Base-by-base conservation (phyloP, 2,329 filamentous ascomycete species). In the Microsporum canis region DNA sequence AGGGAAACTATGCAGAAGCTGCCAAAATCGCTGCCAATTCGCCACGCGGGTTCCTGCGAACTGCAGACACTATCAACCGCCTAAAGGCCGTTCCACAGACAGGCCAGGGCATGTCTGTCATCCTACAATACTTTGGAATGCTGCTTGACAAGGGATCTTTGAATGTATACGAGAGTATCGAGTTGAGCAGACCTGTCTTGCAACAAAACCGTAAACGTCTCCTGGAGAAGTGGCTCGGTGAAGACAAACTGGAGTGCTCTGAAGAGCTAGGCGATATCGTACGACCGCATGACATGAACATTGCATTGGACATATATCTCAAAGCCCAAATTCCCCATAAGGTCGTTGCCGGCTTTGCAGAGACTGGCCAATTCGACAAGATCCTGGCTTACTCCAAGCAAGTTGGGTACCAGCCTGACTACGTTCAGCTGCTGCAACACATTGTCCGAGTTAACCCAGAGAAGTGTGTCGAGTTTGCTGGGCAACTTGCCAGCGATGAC, bases 11-110 rank as follows among this genome's bases (percentile, higher is more conserved):
- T 73, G 79, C 85, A 60, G 90, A 94, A 70, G 94, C 94, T 62
- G 94, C 94, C 58, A 96, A 95, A 81, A 88, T 96, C 68, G 95
- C 94, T 51, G 95, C 94, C 58, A 96, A 95, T 79, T 99, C 94
- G 2, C 94, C 94, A 2, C 86, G 92, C 62, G 94, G 94, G 56
- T 99, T 99, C 80, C 81, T 99, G 60, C 89, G 94, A 66, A 97
- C 92, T 1, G 82, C 89, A 27, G 89, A 96, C 71, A 99, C 94
- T 5, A 97, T 99, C 72, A 91, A 96, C 77, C 87, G 88, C 68
- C 95, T 99, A 79, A 97, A 97, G 83, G 84, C 84, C 61, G 81
- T 95, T 14, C 89, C 90, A 12, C 83, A 86, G 64, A 89, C 70
- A 33, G 72, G 72, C 6, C 73, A 90, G 51, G 88, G 95, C 73